Evolutionary conservation across 2,329 filamentous ascomycete species (phyloP), one percentile per base, ranked within the genome.

Genomic region (Remersonia thermophila): DNA sequence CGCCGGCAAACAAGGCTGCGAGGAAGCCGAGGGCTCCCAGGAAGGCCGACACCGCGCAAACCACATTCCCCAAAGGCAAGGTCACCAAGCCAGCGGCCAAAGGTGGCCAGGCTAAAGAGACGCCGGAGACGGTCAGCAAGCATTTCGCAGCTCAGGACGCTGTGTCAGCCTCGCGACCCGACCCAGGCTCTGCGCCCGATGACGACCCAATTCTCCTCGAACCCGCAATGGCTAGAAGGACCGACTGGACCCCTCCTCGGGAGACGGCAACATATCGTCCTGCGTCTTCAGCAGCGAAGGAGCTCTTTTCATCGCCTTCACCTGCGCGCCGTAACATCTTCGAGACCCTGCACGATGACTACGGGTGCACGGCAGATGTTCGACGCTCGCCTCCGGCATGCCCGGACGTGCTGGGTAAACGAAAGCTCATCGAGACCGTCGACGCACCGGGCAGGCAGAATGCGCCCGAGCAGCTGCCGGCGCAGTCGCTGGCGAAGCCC

Each of bases 241-340:
- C 59, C 11, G 67, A 77, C 39, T 86, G 81, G 82, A 86, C 82
- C 1, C 81, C 82, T 1, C 81, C 74, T 3, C 38, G 47, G 42
- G 27, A 44, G n/a, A 30, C 32, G 1, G 2, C 17, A 1, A 10
- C 29, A 1, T n/a, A 54, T 3, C 51, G 51, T 11, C 53, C 55
- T 0, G 55, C 54, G 6, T 54, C 56, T 1, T 58, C 61, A 0
- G 47, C 55, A 25, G 35, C 48, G 5, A 43, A 46, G 12, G 60
- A 59, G 31, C 33, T 57, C 2, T 9, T 33, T 1, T 44, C 49
- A 2, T 23, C 47, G 4, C 42, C 39, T 6, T 46, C 32, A 20
- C 34, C 28, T 2, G 33, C 37, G 7, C 5, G 20, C 9, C 20
- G 5, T 23, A 51, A 57, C 2, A 47, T 62, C 1, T 73, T 74